Percentiles rank a stretch among this genome's conserved stretches.
Conservation (phyloP, 257 asterid genomes). For the Hygrophila difformis region DNA sequence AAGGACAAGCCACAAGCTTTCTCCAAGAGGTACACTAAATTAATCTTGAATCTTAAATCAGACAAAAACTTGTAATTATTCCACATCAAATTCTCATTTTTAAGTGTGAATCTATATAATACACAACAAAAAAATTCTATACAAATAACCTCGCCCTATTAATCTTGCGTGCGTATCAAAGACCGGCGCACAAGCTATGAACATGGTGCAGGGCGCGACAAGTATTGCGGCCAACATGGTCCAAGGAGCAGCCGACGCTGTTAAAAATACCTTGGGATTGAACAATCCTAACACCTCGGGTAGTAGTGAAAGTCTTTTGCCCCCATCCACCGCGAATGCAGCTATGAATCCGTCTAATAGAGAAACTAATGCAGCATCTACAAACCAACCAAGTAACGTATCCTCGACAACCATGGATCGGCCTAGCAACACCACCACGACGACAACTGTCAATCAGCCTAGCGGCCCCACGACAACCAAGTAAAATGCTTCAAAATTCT, state of each 20-base stretch:
- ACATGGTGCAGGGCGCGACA: constrained; percentile 33
- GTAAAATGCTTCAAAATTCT: too few species aligned
- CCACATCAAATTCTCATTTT: too few species aligned
- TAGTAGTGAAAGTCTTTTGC: too few species aligned
- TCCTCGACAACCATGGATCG: too few species aligned
- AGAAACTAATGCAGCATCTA: not conserved
- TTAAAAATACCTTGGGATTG: constrained; percentile 42
- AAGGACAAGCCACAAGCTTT: constrained; percentile 22
- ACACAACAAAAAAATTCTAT: too few species aligned
- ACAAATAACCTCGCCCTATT: too few species aligned
- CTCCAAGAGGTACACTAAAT: constrained; percentile 33
- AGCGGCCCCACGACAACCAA: too few species aligned
- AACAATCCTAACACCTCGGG: constrained; percentile 11
- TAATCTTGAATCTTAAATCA: not conserved
- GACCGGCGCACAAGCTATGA: constrained; percentile 24
- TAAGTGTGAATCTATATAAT: too few species aligned
- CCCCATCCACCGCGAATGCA: not conserved
- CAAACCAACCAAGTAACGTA: too few species aligned
- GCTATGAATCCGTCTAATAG: not conserved
- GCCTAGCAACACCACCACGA: too few species aligned
- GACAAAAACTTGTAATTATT: too few species aligned
- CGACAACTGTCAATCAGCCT: too few species aligned
- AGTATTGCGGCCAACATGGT: constrained; percentile 24
- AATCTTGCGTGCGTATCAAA: constrained; percentile 6
- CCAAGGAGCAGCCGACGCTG: constrained; percentile 44